phyloP scores from a whole-genome alignment of 2,329 filamentous ascomycete species.

The Diplodia intermedia region DNA sequence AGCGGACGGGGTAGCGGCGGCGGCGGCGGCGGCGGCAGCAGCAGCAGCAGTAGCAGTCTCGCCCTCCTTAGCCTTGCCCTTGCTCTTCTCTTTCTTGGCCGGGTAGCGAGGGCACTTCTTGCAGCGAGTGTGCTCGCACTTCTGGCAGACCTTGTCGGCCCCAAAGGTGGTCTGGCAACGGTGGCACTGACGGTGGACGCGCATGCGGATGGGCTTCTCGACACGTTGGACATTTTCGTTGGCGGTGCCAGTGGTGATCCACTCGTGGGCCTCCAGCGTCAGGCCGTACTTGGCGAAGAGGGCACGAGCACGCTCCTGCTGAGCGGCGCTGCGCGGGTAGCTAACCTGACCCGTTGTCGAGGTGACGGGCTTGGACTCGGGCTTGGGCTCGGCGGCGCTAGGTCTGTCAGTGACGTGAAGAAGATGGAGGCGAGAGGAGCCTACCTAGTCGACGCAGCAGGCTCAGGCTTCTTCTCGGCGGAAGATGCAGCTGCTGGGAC shows the following conservation, averaged over 20 bases:
- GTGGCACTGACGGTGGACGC: constrained; percentile 81
- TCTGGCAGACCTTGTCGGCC: constrained; percentile 72
- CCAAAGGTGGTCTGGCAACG: constrained; percentile 78
- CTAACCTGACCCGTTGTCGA: constrained; percentile 29
- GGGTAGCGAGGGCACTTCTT: constrained; percentile 80
- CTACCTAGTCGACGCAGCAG: constrained; percentile 29
- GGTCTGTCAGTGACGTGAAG: neutral
- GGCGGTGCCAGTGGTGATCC: constrained; percentile 40
- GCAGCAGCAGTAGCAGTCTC: constrained; percentile 37
- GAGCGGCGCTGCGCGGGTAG: constrained; percentile 40
- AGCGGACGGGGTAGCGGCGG: constrained; percentile 12
- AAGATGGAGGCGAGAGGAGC: constrained; percentile 26
- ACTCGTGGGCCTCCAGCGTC: constrained; percentile 50
- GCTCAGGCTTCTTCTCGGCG: constrained; percentile 13
- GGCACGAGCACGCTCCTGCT: constrained; percentile 49
- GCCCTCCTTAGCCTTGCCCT: constrained; percentile 42
- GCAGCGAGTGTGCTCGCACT: constrained; percentile 82
- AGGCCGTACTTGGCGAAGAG: constrained; percentile 54
- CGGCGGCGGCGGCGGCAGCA: neutral
- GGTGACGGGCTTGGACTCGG: constrained; percentile 32
- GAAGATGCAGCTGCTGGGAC: constrained; percentile 21
- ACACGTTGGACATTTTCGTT: constrained; percentile 59
- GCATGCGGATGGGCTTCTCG: constrained; percentile 79
- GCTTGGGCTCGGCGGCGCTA: constrained; percentile 26
- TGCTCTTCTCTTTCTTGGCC: constrained; percentile 61